Conservation (phyloP, 495 filamentous ascomycete genomes). For the Echria macrotheca region DNA sequence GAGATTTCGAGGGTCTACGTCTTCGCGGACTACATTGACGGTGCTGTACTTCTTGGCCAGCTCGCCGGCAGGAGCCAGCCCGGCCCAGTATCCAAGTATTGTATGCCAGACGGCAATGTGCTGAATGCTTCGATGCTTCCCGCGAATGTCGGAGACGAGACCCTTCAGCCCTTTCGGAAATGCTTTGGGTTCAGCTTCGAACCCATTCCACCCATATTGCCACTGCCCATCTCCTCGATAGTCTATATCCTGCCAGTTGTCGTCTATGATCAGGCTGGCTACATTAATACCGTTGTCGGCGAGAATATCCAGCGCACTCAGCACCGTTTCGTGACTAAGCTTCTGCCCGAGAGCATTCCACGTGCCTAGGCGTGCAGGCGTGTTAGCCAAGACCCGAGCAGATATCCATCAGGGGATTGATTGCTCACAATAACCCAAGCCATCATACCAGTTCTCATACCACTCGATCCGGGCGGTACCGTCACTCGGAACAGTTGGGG, state of each 20-base stretch:
- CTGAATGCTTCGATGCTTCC: conserved; percentile 63
- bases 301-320: conserved; percentile 65
- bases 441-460: conserved; percentile 87
- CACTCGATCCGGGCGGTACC: conserved; percentile 55
- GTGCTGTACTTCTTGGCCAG: conserved; percentile 77
- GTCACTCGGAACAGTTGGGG: background rate
- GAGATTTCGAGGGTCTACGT: conserved; percentile 47
- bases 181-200: conserved; percentile 75
- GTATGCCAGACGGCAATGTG: conserved; percentile 93
- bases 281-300: conserved; percentile 68
- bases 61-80: conserved; percentile 64
- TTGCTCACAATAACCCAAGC: conserved; percentile 60
- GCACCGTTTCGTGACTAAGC: conserved; percentile 72
- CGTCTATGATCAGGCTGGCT: conserved; percentile 83
- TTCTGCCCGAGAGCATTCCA: conserved; percentile 90
- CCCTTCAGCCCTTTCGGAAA: conserved; percentile 77
- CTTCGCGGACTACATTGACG: conserved; percentile 50
- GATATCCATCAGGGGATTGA: no score
- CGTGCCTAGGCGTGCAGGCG: conserved; percentile 50
- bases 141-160: conserved; percentile 61
- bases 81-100: conserved; percentile 93
- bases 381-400: background rate
- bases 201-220: conserved; percentile 56
- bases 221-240: conserved; percentile 39
- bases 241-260: conserved; percentile 88